Evolutionary conservation across 208 protist genomes (phyloP), one percentile per base, ranked within the genome.

Genomic region (Vickermania spadyakhi): DNA sequence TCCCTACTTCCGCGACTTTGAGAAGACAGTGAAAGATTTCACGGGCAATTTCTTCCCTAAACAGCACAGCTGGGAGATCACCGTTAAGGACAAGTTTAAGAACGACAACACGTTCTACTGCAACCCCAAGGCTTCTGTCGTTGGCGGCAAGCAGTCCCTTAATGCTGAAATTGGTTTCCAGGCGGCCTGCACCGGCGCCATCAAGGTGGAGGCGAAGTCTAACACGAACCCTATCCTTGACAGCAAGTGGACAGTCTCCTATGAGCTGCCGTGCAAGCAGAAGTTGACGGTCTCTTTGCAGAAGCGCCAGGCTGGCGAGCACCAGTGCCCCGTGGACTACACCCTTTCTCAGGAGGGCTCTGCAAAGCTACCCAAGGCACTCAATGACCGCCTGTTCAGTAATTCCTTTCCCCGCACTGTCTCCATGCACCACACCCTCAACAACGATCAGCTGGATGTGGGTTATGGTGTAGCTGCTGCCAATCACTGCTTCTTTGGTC

Each of bases 11-110:
- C 86, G 86, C 73, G 86, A 93, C 69, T 93, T 75, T 70, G 70
- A 77, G 72, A 93, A 93, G 71, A 64, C 75, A 60, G 74, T 72
- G 29, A 86, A 79, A 60, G 86, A 93, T 52, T 58, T 68, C 31
- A 89, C 86, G 68, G 81, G 77, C 74, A 84, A 76, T 66, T 70
- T 62, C 31, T 64, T 60, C n/a, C 11, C 75, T 23, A 41, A 56
- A 26, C 61, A 55, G 52, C 89, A 83, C 82, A 87, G 81, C 59
- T 27, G 90, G 52, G 82, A 93, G 81, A 72, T 70, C 76, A 90
- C 90, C 69, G 68, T 79, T 70, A 92, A 89, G 70, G 77, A 69
- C 52, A 54, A 25, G 23, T 14, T 45, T 21, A 59, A 59, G n/a
- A 55, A 55, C 26, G 51, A 28, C 7, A 55, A 55, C 51, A 18